Conservation (phyloP, 768 basidiomycete species). For the Podaxis pistillaris region DNA sequence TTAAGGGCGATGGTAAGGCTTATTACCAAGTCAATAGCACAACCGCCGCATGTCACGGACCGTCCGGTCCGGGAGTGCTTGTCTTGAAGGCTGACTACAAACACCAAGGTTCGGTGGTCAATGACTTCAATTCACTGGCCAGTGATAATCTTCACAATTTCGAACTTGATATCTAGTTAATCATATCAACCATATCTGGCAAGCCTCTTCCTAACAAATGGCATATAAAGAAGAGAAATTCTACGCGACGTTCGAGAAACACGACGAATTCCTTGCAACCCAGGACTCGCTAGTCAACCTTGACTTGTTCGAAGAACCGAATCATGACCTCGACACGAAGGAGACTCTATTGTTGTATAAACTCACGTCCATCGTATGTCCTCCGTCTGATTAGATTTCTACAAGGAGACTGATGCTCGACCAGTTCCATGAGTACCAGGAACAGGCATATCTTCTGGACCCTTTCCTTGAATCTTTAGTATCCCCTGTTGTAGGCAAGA, state of each 20-base stretch:
- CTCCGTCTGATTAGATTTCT: neutral
- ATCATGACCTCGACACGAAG: slow-evolving; percentile 38
- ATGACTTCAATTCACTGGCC: neutral
- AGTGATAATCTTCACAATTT: neutral
- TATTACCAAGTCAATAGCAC: neutral
- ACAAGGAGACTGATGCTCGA: neutral
- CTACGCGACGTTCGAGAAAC: slow-evolving; percentile 59
- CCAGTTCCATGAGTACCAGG: slow-evolving; percentile 88
- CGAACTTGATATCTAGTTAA: neutral
- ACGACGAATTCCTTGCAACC: slow-evolving; percentile 54
- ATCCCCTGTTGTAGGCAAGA: slow-evolving; percentile 62
- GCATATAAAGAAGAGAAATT: slow-evolving; percentile 44
- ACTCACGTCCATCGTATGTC: slow-evolving; percentile 51
- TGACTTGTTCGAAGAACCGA: slow-evolving; percentile 44
- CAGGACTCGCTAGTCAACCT: slow-evolving; percentile 51
- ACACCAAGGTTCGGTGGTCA: neutral
- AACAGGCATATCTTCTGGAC: slow-evolving; percentile 90
- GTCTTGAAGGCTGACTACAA: too few species aligned
- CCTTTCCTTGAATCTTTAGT: slow-evolving; percentile 83
- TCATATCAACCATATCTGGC: neutral
- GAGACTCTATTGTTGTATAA: slow-evolving; percentile 43
- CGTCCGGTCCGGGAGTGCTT: too few species aligned
- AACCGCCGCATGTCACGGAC: too few species aligned
- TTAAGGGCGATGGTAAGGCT: neutral
- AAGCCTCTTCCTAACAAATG: slow-evolving; percentile 2